Conservation (phyloP, 257 asterid genomes). For the Solanum peruvianum region DNA sequence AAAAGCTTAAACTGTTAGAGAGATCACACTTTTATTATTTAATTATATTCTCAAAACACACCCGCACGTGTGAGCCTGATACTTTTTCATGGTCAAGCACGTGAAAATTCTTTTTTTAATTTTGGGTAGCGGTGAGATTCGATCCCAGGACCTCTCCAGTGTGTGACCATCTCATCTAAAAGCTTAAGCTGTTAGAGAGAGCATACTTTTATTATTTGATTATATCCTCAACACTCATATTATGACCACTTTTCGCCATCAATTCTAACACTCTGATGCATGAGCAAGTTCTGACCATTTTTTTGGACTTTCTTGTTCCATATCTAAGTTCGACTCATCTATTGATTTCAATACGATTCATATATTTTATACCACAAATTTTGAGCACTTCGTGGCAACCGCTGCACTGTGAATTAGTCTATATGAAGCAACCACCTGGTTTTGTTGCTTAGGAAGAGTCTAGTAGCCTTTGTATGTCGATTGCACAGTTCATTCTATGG, state of each 20-base stretch:
- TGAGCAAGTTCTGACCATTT: neutral
- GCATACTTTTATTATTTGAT: neutral
- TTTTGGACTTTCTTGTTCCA: neutral
- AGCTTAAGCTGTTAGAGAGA: neutral
- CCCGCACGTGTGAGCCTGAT: neutral
- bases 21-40: neutral
- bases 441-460: no score
- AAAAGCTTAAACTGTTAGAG: no score
- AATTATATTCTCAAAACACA: neutral
- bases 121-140: neutral
- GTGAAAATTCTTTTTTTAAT: neutral
- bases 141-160: neutral
- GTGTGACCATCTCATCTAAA: neutral
- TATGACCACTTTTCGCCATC: neutral
- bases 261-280: neutral
- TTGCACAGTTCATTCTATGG: neutral
- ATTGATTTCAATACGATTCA: neutral
- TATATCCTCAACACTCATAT: neutral
- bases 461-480: neutral
- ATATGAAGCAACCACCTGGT: no score
- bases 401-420: neutral
- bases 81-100: neutral
- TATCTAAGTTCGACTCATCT: neutral
- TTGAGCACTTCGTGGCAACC: neutral
- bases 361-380: neutral